These are phyloP conservation scores for Lotus japonicus DNA, from an alignment of 306 rosid genomes.

Conservation along the genomic window DNA sequence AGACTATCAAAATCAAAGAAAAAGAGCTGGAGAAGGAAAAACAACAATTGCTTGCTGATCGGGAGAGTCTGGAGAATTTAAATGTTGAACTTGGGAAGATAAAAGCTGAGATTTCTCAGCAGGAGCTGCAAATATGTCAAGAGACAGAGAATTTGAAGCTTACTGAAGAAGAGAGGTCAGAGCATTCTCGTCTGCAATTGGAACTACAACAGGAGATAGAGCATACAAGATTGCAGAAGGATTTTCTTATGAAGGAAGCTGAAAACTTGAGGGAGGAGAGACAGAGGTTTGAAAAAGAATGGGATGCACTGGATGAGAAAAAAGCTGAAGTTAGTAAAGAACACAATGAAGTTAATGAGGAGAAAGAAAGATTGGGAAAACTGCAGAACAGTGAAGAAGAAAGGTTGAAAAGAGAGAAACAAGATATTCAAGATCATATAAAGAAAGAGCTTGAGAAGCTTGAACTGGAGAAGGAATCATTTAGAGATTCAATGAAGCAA, in stretches of 20 bases:
- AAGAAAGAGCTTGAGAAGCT: slow-evolving; percentile 62
- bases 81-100: slow-evolving; percentile 49
- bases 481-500: slow-evolving; percentile 45
- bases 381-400: slow-evolving; percentile 48
- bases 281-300: slow-evolving; percentile 75
- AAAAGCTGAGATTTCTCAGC: slow-evolving; percentile 47
- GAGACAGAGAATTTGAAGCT: slow-evolving; percentile 55
- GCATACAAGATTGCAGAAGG: slow-evolving; percentile 55
- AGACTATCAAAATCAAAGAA: slow-evolving; percentile 46
- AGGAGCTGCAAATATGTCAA: slow-evolving; percentile 48
- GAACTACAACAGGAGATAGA: slow-evolving; percentile 74
- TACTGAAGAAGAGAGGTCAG: slow-evolving; percentile 64
- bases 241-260: slow-evolving; percentile 46
- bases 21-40: slow-evolving; percentile 64
- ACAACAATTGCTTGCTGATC: slow-evolving; percentile 50
- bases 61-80: slow-evolving; percentile 44
- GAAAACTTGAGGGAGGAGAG: slow-evolving; percentile 69
- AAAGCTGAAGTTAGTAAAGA: slow-evolving; percentile 45
- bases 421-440: slow-evolving; percentile 37
- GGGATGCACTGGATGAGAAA: slow-evolving; percentile 79
- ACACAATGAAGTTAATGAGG: slow-evolving; percentile 41
- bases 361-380: slow-evolving; percentile 55
- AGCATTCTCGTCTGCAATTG: slow-evolving; percentile 55
- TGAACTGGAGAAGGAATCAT: slow-evolving; percentile 67
- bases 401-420: slow-evolving; percentile 60